phyloP scores from a whole-genome alignment of 1,284 basidiomycete species.

The Apiotrichum akiyoshidainum region DNA sequence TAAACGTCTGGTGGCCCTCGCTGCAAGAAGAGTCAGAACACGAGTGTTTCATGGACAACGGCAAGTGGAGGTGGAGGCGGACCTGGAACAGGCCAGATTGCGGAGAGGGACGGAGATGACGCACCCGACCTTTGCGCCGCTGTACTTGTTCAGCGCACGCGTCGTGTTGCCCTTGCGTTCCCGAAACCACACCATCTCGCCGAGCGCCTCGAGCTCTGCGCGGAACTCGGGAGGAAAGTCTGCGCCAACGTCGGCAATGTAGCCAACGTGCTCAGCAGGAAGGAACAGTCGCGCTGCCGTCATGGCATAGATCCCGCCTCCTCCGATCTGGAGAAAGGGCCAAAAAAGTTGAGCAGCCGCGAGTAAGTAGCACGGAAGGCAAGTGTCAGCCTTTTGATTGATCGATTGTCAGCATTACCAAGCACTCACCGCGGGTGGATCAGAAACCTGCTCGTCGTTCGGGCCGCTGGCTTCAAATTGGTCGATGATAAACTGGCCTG shows the following conservation, averaged over 20 bases:
- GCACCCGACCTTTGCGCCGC: slow-evolving; percentile 68
- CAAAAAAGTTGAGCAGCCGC: neutral
- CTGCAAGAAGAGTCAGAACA: slow-evolving; percentile 16
- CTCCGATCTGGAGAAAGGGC: slow-evolving; percentile 74
- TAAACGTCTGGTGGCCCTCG: slow-evolving; percentile 61
- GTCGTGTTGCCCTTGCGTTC: slow-evolving; percentile 63
- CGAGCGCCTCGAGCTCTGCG: slow-evolving; percentile 61
- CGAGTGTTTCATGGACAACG: neutral
- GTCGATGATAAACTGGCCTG: slow-evolving; percentile 88
- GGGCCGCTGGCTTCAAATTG: slow-evolving; percentile 65
- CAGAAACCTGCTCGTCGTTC: slow-evolving; percentile 56
- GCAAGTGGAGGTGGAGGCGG: neutral
- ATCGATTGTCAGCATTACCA: neutral
- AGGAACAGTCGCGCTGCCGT: slow-evolving; percentile 26
- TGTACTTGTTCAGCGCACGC: slow-evolving; percentile 72
- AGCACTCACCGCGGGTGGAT: slow-evolving; percentile 34
- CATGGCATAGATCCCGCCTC: slow-evolving; percentile 71
- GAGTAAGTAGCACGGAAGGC: neutral
- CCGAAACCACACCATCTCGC: slow-evolving; percentile 76
- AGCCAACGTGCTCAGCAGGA: slow-evolving; percentile 58
- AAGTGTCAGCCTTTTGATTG: neutral
- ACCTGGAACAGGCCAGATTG: neutral
- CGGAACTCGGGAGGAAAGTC: slow-evolving; percentile 70
- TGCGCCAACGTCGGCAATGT: slow-evolving; percentile 76
- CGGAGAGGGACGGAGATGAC: slow-evolving; percentile 12